Evolutionary conservation across 495 filamentous ascomycete species (phyloP), one percentile per base, ranked within the genome.

Genomic region (Ascodesmis nigricans): DNA sequence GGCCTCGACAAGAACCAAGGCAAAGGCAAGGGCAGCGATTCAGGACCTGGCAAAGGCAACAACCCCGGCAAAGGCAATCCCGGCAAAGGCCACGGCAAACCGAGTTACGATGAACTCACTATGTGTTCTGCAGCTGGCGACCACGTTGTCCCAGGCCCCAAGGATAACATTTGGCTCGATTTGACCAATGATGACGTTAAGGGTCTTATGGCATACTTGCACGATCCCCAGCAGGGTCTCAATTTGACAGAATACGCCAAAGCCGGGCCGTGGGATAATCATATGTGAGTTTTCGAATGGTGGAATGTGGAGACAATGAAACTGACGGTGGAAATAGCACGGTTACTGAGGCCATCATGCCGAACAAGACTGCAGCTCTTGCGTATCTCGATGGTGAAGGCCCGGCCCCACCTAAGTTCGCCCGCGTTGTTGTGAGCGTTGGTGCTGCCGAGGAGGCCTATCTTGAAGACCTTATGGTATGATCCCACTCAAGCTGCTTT

Each of bases 301-400:
- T n/a, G n/a, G n/a, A n/a, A n/a, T n/a, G n/a, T n/a, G n/a, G n/a
- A n/a, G n/a, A n/a, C n/a, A n/a, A n/a, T n/a, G n/a, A n/a, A n/a
- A n/a, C n/a, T n/a, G n/a, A n/a, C n/a, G n/a, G n/a, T n/a, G n/a
- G n/a, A n/a, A n/a, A n/a, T n/a, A n/a, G n/a, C n/a, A n/a, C n/a
- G n/a, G 39, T 58, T n/a, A 50, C 63, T 20, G 65, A 69, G 35
- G 42, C 60, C 9, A 45, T 66, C 36, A 45, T 49, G 34, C 63
- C 64, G 9, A 67, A 67, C 49, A 69, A 67, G 44, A 60, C 62
- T 0, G 60, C 60, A 45, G 58, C 54, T 14, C 36, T 64, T 15
- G 32, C 46, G 1, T 69, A 56, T 41, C 39, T 68, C 6, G 54
- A 64, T 36, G 49, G 50, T 22, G 39, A 37, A 30, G 52, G 38